A percentile compares a stretch with the other conserved stretches of the same genome.
phyloP scores from a whole-genome alignment of 495 filamentous ascomycete species.

The Penicillium daleae region DNA sequence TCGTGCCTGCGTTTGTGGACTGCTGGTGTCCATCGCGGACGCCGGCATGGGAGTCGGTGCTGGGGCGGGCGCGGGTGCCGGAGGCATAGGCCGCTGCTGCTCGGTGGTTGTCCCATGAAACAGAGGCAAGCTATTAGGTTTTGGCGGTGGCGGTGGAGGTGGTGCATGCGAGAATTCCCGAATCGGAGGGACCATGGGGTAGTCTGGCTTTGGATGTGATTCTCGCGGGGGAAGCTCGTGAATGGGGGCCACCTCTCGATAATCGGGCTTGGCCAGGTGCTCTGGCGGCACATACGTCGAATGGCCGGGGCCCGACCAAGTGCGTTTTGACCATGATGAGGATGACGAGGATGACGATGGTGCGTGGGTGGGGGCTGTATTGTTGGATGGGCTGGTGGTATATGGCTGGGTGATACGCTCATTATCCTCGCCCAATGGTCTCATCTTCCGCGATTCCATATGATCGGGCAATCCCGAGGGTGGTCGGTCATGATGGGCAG shows the following conservation, averaged over 20 bases:
- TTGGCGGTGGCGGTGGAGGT: constrained; percentile 37
- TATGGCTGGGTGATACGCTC: constrained; percentile 44
- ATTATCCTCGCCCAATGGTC: constrained; percentile 50
- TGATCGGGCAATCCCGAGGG: constrained; percentile 41
- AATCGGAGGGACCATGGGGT: constrained; percentile 48
- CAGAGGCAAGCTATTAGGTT: constrained; percentile 39
- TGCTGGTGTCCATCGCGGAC: constrained; percentile 42
- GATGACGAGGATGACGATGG: not conserved
- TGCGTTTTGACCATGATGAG: constrained; percentile 45
- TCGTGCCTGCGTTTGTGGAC: constrained; percentile 49
- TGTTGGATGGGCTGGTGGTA: constrained; percentile 44
- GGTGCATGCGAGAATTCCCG: constrained; percentile 43
- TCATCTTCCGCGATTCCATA: constrained; percentile 43
- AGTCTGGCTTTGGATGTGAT: constrained; percentile 44
- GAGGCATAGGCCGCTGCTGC: constrained; percentile 39
- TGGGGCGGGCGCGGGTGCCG: constrained; percentile 11
- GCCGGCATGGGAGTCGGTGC: constrained; percentile 26
- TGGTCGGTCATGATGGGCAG: constrained; percentile 44
- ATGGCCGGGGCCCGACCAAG: constrained; percentile 40
- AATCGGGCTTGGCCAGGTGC: constrained; percentile 43
- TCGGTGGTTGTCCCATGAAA: constrained; percentile 38
- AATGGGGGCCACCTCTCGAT: constrained; percentile 48
- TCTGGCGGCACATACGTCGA: constrained; percentile 40
- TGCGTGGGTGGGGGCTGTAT: constrained; percentile 31
- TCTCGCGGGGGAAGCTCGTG: constrained; percentile 51